Base-by-base conservation (phyloP, 2,329 filamentous ascomycete genomes). In the Colletotrichum somersetense region DNA sequence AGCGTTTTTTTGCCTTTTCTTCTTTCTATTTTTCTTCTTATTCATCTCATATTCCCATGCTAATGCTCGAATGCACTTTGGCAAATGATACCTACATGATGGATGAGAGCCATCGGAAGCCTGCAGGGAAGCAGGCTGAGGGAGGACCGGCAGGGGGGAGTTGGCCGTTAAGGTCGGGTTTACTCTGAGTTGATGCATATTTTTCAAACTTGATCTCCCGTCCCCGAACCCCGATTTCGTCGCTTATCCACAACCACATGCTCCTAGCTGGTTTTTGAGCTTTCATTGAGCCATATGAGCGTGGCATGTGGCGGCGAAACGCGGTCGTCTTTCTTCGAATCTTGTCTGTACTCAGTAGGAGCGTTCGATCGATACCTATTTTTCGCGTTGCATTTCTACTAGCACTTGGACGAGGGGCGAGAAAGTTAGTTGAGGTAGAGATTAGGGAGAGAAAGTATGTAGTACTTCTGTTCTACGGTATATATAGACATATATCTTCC, bases 1-100 rank as follows among this genome's bases (percentile, higher is more conserved):
- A 71, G 70, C 70, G 70, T 70, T 82, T 83, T 74, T 79, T 79
- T 79, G 65, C 58, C 58, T 58, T 65, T 46, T 67, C 63, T 64
- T 72, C n/a, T 59, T 64, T 72, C n/a, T 59, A 62, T 52, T 67
- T 66, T 63, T 70, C 23, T 26, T 40, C 30, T 30, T 64, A 18
- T 46, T 55, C 35, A 26, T 56, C 26, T 52, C 62, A 48, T 35
- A 57, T 66, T 66, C 30, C 38, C 62, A 46, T 26, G 66, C 66
- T 40, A 30, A 38, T 67, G 50, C 53, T 57, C 50, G 12, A 35
- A 69, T 33, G 59, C 66, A 50, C 46, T 64, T 53, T 67, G 73
- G 70, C 59, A 76, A 55, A 77, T 78, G 77, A 78, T 78, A 78
- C 77, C 77, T 77, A 72, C 74, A 62, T 46, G 69, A 64, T 64